Conservation (phyloP, 164 flowering plant genomes). For the Euptelea pleiosperma region DNA sequence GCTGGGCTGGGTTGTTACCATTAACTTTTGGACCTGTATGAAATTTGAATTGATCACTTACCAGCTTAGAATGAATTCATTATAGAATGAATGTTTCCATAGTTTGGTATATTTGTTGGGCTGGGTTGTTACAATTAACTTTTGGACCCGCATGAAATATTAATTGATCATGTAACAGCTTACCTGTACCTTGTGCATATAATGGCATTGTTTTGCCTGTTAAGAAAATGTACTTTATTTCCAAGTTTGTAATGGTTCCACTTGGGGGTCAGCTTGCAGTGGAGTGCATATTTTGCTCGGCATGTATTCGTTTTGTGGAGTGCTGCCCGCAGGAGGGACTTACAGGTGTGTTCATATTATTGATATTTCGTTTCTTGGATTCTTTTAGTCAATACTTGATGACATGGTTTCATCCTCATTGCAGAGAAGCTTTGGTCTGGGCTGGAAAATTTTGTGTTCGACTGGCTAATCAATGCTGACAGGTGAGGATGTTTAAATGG, state of each 20-base stretch:
- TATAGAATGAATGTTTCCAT: too few species aligned
- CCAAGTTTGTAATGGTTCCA: constrained; percentile 8
- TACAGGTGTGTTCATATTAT: constrained; percentile 53
- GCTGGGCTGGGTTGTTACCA: too few species aligned
- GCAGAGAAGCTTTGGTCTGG: constrained; percentile 98
- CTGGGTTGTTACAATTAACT: too few species aligned
- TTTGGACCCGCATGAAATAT: too few species aligned
- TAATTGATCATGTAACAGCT: too few species aligned
- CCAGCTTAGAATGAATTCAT: too few species aligned
- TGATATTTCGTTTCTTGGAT: not conserved
- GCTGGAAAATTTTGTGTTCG: constrained; percentile 96
- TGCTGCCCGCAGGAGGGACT: constrained; percentile 99
- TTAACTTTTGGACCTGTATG: too few species aligned
- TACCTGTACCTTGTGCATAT: not conserved
- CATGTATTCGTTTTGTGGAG: constrained; percentile 97
- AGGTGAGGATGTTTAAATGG: constrained; percentile 44
- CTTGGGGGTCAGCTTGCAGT: constrained; percentile 75
- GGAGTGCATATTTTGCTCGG: constrained; percentile 99
- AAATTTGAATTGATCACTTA: too few species aligned
- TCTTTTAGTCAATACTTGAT: constrained; percentile 4
- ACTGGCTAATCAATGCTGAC: constrained; percentile 98
- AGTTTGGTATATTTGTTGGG: too few species aligned
- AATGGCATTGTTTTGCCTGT: not conserved
- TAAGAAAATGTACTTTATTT: not conserved
- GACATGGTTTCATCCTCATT: constrained; percentile 13